Conservation (phyloP, 768 basidiomycete species). For the Kwoniella dendrophila region DNA sequence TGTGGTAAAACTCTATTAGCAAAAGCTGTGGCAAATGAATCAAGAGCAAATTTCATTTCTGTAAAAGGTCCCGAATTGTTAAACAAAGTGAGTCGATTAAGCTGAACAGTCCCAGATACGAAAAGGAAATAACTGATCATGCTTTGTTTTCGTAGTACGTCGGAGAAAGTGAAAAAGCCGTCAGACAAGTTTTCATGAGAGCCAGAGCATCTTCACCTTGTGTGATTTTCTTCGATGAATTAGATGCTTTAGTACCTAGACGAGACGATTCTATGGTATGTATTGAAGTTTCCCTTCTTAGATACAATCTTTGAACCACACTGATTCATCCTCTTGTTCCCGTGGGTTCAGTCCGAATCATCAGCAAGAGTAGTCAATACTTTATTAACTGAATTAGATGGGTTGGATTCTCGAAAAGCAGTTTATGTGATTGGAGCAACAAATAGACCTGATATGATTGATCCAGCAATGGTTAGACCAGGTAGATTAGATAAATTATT, state of each 20-base stretch:
- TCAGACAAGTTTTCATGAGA: constrained; percentile 89
- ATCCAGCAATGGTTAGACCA: constrained; percentile 96
- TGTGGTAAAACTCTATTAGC: constrained; percentile 98
- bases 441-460: constrained; percentile 95
- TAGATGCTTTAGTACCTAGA: constrained; percentile 87
- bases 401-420: constrained; percentile 78
- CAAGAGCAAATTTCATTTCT: constrained; percentile 92
- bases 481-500: constrained; percentile 90
- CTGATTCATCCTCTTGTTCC: background rate
- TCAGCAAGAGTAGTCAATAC: constrained; percentile 93
- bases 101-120: background rate
- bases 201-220: constrained; percentile 92
- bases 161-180: constrained; percentile 93
- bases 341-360: constrained; percentile 72
- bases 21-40: constrained; percentile 96
- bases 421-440: constrained; percentile 95
- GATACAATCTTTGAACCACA: background rate
- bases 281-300: too few species aligned
- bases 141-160: constrained; percentile 68
- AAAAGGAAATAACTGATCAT: constrained; percentile 16
- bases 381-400: constrained; percentile 88
- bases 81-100: constrained; percentile 72
- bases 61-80: constrained; percentile 95
- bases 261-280: constrained; percentile 84
- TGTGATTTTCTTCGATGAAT: constrained; percentile 92